These are phyloP conservation scores for Meyerozyma athensensis DNA, from an alignment of 1,139 yeast genomes.

Conservation along the genomic window DNA sequence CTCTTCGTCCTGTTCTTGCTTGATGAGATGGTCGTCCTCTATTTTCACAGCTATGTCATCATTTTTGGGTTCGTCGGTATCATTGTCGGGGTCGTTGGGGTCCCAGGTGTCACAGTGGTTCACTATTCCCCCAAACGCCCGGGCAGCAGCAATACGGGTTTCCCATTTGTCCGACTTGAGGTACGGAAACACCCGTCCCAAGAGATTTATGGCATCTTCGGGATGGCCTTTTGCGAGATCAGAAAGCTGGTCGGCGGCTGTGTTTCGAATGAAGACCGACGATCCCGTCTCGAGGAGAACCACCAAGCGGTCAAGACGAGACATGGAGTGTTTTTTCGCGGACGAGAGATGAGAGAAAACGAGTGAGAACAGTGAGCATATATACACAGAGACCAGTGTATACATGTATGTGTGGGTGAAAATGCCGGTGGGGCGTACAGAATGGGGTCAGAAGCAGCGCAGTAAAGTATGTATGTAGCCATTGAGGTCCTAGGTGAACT, in stretches of 20 bases:
- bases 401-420: no score
- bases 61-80: conserved; percentile 9
- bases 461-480: no score
- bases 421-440: no score
- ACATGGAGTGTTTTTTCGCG: conserved; percentile 22
- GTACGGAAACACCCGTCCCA: conserved; percentile 90
- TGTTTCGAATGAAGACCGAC: conserved; percentile 85
- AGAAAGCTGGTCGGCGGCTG: conserved; percentile 96
- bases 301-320: conserved; percentile 66
- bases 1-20: conserved; percentile 42
- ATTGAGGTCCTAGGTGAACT: conserved; percentile 24
- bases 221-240: conserved; percentile 94
- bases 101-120: conserved; percentile 79
- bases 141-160: conserved; percentile 89
- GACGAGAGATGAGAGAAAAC: neutral
- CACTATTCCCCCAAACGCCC: conserved; percentile 93
- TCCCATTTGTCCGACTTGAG: conserved; percentile 88
- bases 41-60: conserved; percentile 12
- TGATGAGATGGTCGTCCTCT: conserved; percentile 27
- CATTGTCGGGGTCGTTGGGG: conserved; percentile 47
- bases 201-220: conserved; percentile 77
- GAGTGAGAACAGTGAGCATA: neutral
- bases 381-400: neutral
- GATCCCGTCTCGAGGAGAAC: conserved; percentile 90
- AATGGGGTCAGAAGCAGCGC: no score